phyloP scores from a whole-genome alignment of 75 land plant species.

The Cunninghamia lanceolata region DNA sequence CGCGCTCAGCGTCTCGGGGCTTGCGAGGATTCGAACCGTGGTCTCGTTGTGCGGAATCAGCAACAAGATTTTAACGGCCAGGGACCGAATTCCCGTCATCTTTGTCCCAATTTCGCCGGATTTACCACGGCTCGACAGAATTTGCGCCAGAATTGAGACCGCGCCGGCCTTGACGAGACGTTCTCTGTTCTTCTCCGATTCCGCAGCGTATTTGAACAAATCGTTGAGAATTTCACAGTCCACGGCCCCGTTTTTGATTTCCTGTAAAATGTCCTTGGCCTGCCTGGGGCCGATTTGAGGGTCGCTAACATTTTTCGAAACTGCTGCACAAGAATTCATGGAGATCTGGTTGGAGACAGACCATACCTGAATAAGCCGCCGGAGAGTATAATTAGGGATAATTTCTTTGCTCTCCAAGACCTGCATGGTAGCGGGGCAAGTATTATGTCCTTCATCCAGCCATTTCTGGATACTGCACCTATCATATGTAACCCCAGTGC shows the following conservation, averaged over 20 bases:
- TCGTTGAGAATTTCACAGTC: slow-evolving; percentile 6
- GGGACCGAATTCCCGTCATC: slow-evolving; percentile 5
- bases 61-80: not conserved
- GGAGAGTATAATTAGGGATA: slow-evolving; percentile 79
- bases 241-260: not conserved
- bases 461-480: slow-evolving; percentile 72
- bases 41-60: slow-evolving; percentile 5
- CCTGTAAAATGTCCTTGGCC: slow-evolving; percentile 5
- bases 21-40: not conserved
- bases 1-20: slow-evolving; percentile 13
- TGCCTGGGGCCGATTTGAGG: not conserved
- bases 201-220: slow-evolving; percentile 5
- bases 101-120: not conserved
- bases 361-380: slow-evolving; percentile 72
- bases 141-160: not conserved
- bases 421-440: slow-evolving; percentile 89
- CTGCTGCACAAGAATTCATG: not conserved
- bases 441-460: slow-evolving; percentile 69
- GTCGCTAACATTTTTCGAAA: slow-evolving; percentile 8
- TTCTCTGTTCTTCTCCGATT: slow-evolving; percentile 6
- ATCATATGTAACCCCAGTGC: slow-evolving; percentile 89
- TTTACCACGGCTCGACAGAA: slow-evolving; percentile 9
- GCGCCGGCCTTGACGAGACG: not conserved
- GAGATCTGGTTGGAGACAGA: slow-evolving; percentile 11
- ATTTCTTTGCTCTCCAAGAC: slow-evolving; percentile 51